Evolutionary conservation across 768 basidiomycete genomes (phyloP), one percentile per base, ranked within the genome.

Genomic region (Piloderma croceum): DNA sequence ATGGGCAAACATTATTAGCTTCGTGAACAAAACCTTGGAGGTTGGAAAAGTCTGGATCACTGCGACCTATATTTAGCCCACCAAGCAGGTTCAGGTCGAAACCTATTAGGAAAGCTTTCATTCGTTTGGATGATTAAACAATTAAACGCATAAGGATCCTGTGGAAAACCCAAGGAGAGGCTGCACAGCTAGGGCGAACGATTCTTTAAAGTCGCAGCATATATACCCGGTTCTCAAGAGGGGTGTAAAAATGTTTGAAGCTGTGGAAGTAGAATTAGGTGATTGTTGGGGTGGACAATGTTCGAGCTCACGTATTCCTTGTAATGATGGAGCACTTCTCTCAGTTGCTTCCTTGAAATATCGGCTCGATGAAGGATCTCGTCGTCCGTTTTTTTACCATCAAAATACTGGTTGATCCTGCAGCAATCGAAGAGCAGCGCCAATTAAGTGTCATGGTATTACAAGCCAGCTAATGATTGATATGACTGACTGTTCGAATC

Each of bases 351-450:
- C 52, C 86, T 74, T 27, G 83, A 76, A 43, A 97, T 84, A 38
- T 86, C 86, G 0, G 91, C 89, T 27, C 83, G 73, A 58, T 82
- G 90, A n/a, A 93, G 69, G 43, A 97, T 93, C 60, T 97, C 93
- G 49, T 96, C 91, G 45, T 92, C 87, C 1, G 89, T 89, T 38
- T 74, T 81, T 59, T 83, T 87, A 10, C 94, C 94, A 51, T 98
- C 90, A 52, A 97, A 91, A 57, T 90, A 96, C 51, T 89, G 87
- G 44, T 89, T 85, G 38, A 94, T 87, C 45, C 91, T 93, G 57
- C 3, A 38, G 7, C 23, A 22, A n/a, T 15, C 11, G 10, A 31
- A 35, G 10, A 1, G 3, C 32, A 41, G 43, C 31, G 24, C 4
- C 17, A 5, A 33, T 27, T 39, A 2, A 42, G 20, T 36, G 36